Conservation (phyloP, 2,329 filamentous ascomycete species). For the Pseudogymnoascus sp. region DNA sequence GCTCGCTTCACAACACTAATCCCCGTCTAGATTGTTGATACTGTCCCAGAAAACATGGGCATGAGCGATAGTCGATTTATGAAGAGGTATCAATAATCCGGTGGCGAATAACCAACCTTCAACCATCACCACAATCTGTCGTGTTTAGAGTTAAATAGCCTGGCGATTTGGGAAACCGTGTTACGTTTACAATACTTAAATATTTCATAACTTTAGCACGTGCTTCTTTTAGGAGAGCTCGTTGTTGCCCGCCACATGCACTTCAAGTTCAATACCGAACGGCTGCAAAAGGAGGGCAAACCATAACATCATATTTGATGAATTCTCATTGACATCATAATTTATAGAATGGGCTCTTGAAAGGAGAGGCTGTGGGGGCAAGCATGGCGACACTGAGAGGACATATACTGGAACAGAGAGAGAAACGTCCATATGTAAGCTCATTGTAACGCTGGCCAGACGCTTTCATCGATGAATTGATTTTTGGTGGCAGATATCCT, state of each 20-base stretch:
- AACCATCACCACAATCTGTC: background rate
- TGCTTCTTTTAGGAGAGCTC: background rate
- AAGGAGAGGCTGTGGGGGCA: background rate
- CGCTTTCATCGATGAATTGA: conserved; percentile 3
- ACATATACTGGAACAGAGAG: background rate
- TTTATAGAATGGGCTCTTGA: background rate
- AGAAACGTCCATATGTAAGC: background rate
- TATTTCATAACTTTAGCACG: conserved; percentile 3
- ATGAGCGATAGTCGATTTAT: background rate
- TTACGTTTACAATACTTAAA: conserved; percentile 1
- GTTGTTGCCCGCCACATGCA: background rate
- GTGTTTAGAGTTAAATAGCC: background rate
- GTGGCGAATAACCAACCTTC: background rate
- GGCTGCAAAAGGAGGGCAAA: background rate
- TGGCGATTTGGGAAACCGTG: conserved; percentile 3
- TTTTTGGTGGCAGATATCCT: background rate
- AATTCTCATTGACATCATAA: background rate
- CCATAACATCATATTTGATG: background rate
- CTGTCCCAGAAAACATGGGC: background rate
- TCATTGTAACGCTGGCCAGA: conserved; percentile 2
- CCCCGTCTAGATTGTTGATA: conserved; percentile 3
- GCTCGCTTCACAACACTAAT: background rate
- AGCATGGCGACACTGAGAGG: background rate
- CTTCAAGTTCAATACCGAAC: background rate
- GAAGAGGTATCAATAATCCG: background rate